Percentiles rank a stretch among this genome's conserved stretches.
These are phyloP conservation scores for Sarocladiaceae sp. DNA, from an alignment of 2,329 filamentous ascomycete genomes.

Conservation along the genomic window DNA sequence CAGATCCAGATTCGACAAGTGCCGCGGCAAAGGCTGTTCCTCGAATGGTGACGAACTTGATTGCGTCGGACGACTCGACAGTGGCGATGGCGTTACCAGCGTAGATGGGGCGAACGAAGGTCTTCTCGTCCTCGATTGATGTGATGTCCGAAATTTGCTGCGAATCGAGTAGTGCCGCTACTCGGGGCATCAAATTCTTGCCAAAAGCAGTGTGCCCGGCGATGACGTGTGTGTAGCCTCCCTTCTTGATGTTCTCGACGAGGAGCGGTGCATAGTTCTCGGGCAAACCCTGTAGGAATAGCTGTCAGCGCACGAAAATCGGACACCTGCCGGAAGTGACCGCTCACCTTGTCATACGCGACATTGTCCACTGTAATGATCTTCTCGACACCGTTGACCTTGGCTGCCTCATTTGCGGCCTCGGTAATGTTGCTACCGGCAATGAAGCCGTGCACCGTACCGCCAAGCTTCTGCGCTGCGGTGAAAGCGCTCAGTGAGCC, in stretches of 20 bases:
- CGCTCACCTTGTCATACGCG: conserved; percentile 84
- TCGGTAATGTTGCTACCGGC: conserved; percentile 72
- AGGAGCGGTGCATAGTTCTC: conserved; percentile 93
- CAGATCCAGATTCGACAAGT: conserved; percentile 64
- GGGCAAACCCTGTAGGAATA: conserved; percentile 57
- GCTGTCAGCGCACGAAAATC: neutral
- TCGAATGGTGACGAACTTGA: conserved; percentile 88
- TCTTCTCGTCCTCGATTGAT: conserved; percentile 79
- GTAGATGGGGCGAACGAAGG: conserved; percentile 94
- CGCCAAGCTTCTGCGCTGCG: conserved; percentile 81
- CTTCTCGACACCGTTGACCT: conserved; percentile 87
- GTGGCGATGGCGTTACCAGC: conserved; percentile 96
- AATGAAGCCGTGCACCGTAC: conserved; percentile 77
- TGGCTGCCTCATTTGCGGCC: conserved; percentile 77
- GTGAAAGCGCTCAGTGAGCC: conserved; percentile 80
- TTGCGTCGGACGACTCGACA: conserved; percentile 77
- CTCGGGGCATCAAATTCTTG: conserved; percentile 87
- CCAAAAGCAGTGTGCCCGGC: conserved; percentile 92
- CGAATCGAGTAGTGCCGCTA: conserved; percentile 83
- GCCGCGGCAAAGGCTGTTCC: conserved; percentile 84
- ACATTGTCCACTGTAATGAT: conserved; percentile 81
- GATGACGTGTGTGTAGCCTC: conserved; percentile 86
- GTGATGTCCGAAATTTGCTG: conserved; percentile 95
- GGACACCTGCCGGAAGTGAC: too few species aligned
- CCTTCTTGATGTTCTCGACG: conserved; percentile 94